A percentile compares a stretch with the other conserved stretches of the same genome.
These are phyloP conservation scores for Phytophthora pinifolia DNA, from an alignment of 352 stramenopile species.

Conservation along the genomic window DNA sequence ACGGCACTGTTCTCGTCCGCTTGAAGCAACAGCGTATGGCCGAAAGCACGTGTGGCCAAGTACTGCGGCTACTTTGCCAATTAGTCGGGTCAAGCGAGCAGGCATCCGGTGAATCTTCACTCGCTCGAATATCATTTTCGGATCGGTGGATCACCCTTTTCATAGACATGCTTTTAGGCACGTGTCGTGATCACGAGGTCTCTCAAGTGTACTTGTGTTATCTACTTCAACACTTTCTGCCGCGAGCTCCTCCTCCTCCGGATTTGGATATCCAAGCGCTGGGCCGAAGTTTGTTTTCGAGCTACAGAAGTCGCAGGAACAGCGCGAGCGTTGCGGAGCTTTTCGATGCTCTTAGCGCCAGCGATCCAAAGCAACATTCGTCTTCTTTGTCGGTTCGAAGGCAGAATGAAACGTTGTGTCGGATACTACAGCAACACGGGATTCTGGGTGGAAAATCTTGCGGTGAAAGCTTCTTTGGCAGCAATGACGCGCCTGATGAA, in stretches of 20 bases:
- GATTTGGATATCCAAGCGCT: slow-evolving; percentile 15
- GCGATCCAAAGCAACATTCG: background rate
- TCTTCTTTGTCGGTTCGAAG: slow-evolving; percentile 13
- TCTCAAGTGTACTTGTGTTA: slow-evolving; percentile 35
- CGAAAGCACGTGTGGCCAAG: slow-evolving; percentile 30
- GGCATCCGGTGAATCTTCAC: background rate
- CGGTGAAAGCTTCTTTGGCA: background rate
- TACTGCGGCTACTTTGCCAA: slow-evolving; percentile 42
- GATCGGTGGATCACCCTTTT: slow-evolving; percentile 36
- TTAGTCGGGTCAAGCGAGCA: slow-evolving; percentile 8
- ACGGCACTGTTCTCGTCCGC: slow-evolving; percentile 37
- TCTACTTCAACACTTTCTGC: slow-evolving; percentile 34
- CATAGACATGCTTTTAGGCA: slow-evolving; percentile 17
- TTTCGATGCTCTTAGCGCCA: slow-evolving; percentile 11
- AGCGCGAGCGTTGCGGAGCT: slow-evolving; percentile 7
- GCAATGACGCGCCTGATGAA: background rate
- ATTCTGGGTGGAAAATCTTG: slow-evolving; percentile 11
- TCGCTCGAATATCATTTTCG: slow-evolving; percentile 8
- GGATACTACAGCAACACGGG: slow-evolving; percentile 12
- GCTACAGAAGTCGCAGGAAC: background rate
- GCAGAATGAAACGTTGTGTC: slow-evolving; percentile 30
- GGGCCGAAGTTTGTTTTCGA: slow-evolving; percentile 11
- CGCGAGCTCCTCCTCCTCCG: slow-evolving; percentile 2
- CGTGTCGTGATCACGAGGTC: slow-evolving; percentile 13
- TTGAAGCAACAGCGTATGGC: slow-evolving; percentile 35